Evolutionary conservation across 2,329 filamentous ascomycete genomes (phyloP).

Genomic region (Ophiocordyceps polyrhachis-furcata): DNA sequence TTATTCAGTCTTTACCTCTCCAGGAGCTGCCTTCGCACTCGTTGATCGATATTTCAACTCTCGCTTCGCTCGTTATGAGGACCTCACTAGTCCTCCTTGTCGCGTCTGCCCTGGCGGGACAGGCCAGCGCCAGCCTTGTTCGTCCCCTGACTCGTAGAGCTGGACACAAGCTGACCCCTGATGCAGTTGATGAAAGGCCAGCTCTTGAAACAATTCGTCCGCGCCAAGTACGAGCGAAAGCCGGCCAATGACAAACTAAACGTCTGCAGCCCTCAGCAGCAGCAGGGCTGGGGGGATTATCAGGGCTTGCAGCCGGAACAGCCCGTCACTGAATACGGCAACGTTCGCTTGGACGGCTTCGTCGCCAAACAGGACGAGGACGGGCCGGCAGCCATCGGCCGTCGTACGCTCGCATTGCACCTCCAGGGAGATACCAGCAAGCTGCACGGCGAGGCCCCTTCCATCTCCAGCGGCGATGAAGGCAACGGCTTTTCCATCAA

Average conservation of each 20-base stretch:
- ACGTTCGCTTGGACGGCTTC: slow-evolving; percentile 54
- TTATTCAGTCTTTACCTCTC: background rate
- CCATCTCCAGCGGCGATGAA: slow-evolving; percentile 25
- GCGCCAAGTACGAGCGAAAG: slow-evolving; percentile 36
- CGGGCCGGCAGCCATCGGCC: slow-evolving; percentile 28
- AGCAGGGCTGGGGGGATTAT: slow-evolving; percentile 36
- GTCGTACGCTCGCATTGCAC: slow-evolving; percentile 16
- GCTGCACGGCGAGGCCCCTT: slow-evolving; percentile 30
- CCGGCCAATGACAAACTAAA: slow-evolving; percentile 54
- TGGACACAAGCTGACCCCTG: background rate
- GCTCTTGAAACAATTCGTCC: slow-evolving; percentile 1
- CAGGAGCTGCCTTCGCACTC: too few relatives aligned
- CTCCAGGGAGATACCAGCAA: slow-evolving; percentile 29
- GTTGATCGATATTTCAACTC: background rate
- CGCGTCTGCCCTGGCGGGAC: slow-evolving; percentile 30
- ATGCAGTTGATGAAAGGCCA: background rate
- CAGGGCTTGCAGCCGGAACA: background rate
- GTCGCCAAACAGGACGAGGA: slow-evolving; percentile 26
- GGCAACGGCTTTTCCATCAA: slow-evolving; percentile 48
- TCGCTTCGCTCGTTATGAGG: slow-evolving; percentile 24
- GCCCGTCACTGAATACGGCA: slow-evolving; percentile 46
- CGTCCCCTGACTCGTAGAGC: background rate
- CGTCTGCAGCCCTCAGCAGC: slow-evolving; percentile 53
- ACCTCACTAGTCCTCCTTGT: slow-evolving; percentile 27
- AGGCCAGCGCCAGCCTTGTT: slow-evolving; percentile 28